phyloP scores from a whole-genome alignment of 179 eudicot genomes.

The Heliamphora ciliata region DNA sequence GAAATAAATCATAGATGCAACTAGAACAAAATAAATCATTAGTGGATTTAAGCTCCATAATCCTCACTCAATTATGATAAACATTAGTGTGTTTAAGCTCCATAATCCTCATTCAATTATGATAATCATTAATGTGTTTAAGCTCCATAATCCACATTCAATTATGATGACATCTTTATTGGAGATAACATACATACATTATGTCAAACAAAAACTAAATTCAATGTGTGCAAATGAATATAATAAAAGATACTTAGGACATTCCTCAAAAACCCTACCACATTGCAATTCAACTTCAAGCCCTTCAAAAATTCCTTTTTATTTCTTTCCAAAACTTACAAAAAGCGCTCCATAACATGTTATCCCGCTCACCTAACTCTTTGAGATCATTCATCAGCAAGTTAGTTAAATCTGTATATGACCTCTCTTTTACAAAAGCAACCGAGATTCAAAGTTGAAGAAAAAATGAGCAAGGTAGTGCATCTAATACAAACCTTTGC shows the following conservation, averaged over 20 bases:
- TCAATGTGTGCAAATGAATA: not conserved
- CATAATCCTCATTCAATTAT: too few species aligned
- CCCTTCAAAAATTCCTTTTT: not conserved
- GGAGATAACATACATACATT: not conserved
- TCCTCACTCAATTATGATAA: too few species aligned
- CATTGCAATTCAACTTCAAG: not conserved
- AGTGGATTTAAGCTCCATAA: not conserved
- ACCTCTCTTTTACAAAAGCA: too few species aligned
- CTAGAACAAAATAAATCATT: not conserved
- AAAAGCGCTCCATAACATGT: not conserved
- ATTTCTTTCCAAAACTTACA: not conserved
- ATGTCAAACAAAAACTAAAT: not conserved
- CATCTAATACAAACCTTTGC: too few species aligned
- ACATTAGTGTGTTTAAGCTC: not conserved
- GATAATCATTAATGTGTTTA: not conserved
- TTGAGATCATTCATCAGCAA: not conserved
- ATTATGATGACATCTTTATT: not conserved
- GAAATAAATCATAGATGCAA: not conserved
- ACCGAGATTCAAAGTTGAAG: too few species aligned
- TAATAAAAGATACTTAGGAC: not conserved
- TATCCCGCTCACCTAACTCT: not conserved
- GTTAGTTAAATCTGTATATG: not conserved
- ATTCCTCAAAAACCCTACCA: not conserved
- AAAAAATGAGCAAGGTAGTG: too few species aligned
- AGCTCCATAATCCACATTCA: not conserved